These are phyloP conservation scores for Hypomontagnella submonticulosa DNA, from an alignment of 495 filamentous ascomycete species.

Conservation along the genomic window DNA sequence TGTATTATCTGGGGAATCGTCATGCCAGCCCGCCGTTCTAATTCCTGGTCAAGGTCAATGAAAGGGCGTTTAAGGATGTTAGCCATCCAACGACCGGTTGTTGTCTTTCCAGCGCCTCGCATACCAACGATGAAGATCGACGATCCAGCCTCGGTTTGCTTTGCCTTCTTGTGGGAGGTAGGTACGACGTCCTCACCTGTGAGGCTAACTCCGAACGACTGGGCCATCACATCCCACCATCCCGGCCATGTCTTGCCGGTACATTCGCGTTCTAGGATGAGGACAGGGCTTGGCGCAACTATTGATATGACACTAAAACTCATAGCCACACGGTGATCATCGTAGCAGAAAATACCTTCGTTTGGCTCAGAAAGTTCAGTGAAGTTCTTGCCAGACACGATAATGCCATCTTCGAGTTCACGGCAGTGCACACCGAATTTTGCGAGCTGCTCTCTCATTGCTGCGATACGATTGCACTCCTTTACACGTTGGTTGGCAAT, in stretches of 20 bases:
- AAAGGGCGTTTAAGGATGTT: slow-evolving; percentile 78
- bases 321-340: slow-evolving; percentile 98
- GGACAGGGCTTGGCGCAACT: slow-evolving; percentile 75
- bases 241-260: slow-evolving; percentile 99
- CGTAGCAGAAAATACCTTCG: slow-evolving; percentile 88
- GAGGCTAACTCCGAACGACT: slow-evolving; percentile 77
- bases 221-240: slow-evolving; percentile 92
- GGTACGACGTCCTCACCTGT: slow-evolving; percentile 73
- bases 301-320: slow-evolving; percentile 93
- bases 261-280: slow-evolving; percentile 90
- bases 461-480: slow-evolving; percentile 95
- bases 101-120: slow-evolving; percentile 97
- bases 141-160: slow-evolving; percentile 53
- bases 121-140: slow-evolving; percentile 97
- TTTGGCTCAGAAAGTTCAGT: slow-evolving; percentile 68
- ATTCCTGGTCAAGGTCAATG: slow-evolving; percentile 86
- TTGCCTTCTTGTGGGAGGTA: slow-evolving; percentile 42
- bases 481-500: slow-evolving; percentile 99
- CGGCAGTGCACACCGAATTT: slow-evolving; percentile 92
- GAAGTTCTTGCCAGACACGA: slow-evolving; percentile 76
- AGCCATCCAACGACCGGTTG: slow-evolving; percentile 84
- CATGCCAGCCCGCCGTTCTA: slow-evolving; percentile 76
- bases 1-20: slow-evolving; percentile 88
- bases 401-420: slow-evolving; percentile 92
- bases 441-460: slow-evolving; percentile 96